Conservation (phyloP, 1,284 basidiomycete species). For the Puccinia triticina region DNA sequence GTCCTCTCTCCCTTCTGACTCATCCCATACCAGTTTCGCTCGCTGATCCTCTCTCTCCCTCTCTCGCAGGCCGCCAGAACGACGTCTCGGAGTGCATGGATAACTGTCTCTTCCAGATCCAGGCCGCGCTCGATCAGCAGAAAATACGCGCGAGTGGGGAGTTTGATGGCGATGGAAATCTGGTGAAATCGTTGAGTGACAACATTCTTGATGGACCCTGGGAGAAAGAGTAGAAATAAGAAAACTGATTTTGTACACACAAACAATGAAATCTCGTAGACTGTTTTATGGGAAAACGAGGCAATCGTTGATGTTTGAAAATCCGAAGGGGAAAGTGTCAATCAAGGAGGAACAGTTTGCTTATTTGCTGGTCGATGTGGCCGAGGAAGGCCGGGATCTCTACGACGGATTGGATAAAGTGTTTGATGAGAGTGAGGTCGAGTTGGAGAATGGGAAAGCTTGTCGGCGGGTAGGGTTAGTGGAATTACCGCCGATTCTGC, state of each 20-base stretch:
- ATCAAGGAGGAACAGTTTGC: constrained; percentile 89
- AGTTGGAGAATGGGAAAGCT: constrained; percentile 82
- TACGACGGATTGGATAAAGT: constrained; percentile 92
- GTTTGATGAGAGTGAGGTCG: constrained; percentile 80
- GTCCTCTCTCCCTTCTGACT: constrained; percentile 34
- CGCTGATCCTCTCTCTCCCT: not conserved
- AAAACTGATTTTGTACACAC: not conserved
- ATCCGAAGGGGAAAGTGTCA: constrained; percentile 64
- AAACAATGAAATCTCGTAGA: constrained; percentile 62
- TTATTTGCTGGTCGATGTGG: constrained; percentile 89
- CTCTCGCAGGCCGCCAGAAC: constrained; percentile 80
- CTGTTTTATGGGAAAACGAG: constrained; percentile 85
- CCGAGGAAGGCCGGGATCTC: constrained; percentile 78
- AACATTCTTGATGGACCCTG: not conserved
- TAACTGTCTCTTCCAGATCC: constrained; percentile 98
- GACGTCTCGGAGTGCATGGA: constrained; percentile 99
- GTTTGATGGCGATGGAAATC: constrained; percentile 65
- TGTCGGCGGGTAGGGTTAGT: constrained; percentile 85
- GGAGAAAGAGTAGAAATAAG: not conserved
- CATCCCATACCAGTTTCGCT: not conserved
- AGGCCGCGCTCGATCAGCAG: constrained; percentile 76
- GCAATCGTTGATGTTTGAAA: constrained; percentile 69
- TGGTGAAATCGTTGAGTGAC: constrained; percentile 73
- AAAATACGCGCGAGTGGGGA: constrained; percentile 62
- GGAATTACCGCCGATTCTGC: constrained; percentile 83